phyloP scores from a whole-genome alignment of 371 early-diverging fungal species.

The Mucor saturninus region DNA sequence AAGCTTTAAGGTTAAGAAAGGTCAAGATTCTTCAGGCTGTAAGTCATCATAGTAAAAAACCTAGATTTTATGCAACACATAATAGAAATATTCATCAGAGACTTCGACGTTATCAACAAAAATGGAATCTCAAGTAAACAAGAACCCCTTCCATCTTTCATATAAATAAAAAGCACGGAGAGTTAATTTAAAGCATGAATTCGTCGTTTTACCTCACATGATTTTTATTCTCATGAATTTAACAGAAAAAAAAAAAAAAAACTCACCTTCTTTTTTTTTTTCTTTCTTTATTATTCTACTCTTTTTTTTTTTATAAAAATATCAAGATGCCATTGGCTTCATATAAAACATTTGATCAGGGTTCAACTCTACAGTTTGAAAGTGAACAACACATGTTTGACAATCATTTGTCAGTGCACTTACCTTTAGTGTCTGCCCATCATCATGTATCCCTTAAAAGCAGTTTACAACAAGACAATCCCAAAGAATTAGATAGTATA shows the following conservation, averaged over 20 bases:
- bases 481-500: constrained; percentile 16
- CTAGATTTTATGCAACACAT: constrained; percentile 11
- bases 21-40: constrained; percentile 16
- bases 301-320: too few species aligned
- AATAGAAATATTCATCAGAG: constrained; percentile 17
- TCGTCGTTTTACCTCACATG: not conserved
- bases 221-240: not conserved
- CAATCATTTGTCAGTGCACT: not conserved
- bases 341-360: not conserved
- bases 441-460: not conserved
- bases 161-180: too few species aligned
- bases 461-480: not conserved
- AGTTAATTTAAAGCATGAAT: not conserved
- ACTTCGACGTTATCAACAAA: constrained; percentile 19
- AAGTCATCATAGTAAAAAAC: constrained; percentile 5
- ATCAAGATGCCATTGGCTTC: too few species aligned
- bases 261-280: not conserved
- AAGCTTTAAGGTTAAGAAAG: constrained; percentile 18
- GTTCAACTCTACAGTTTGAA: constrained; percentile 3
- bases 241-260: not conserved
- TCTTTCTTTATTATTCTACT: too few species aligned
- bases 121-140: constrained; percentile 12
- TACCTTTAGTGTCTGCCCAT: not conserved
- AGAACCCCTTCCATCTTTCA: not conserved
- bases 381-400: constrained; percentile 3